Evolutionary conservation across 2,329 filamentous ascomycete species (phyloP).

Genomic region (Pyricularia pennisetigena): DNA sequence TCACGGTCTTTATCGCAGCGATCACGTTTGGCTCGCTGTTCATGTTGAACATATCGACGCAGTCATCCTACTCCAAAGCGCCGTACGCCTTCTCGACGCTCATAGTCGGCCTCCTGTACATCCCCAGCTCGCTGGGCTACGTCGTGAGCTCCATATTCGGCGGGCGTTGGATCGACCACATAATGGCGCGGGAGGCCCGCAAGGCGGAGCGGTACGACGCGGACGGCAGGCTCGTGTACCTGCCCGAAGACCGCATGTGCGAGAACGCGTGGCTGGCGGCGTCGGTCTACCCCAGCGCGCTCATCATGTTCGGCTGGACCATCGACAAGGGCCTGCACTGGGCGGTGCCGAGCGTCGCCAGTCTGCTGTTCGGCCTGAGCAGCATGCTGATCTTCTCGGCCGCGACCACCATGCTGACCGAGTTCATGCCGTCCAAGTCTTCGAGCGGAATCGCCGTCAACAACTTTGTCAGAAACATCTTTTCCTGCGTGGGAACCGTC

Average conservation of each 20-base stretch:
- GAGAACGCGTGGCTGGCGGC: conserved; percentile 75
- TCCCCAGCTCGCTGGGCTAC: conserved; percentile 69
- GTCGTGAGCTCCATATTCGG: conserved; percentile 58
- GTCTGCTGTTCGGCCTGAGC: conserved; percentile 66
- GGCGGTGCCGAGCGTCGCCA: conserved; percentile 52
- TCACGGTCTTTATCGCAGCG: conserved; percentile 65
- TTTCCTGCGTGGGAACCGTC: conserved; percentile 61
- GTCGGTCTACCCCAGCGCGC: conserved; percentile 56
- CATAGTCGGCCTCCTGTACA: conserved; percentile 65
- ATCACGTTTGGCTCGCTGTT: conserved; percentile 70
- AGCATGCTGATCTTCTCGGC: conserved; percentile 71
- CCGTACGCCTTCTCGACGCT: conserved; percentile 62
- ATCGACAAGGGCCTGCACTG: conserved; percentile 55
- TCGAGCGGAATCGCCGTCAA: conserved; percentile 70
- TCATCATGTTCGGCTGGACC: conserved; percentile 74
- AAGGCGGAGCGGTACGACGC: conserved; percentile 60
- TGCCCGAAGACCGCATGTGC: conserved; percentile 72
- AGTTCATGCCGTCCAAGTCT: conserved; percentile 66
- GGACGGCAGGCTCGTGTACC: conserved; percentile 53
- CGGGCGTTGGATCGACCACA: conserved; percentile 68
- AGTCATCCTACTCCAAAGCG: conserved; percentile 53
- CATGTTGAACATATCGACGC: conserved; percentile 67
- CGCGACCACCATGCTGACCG: conserved; percentile 74
- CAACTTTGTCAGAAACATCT: conserved; percentile 73
- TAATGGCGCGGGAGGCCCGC: conserved; percentile 70